Conservation (phyloP, 2,329 filamentous ascomycete species). For the Monilinia vaccinii-corymbosi region DNA sequence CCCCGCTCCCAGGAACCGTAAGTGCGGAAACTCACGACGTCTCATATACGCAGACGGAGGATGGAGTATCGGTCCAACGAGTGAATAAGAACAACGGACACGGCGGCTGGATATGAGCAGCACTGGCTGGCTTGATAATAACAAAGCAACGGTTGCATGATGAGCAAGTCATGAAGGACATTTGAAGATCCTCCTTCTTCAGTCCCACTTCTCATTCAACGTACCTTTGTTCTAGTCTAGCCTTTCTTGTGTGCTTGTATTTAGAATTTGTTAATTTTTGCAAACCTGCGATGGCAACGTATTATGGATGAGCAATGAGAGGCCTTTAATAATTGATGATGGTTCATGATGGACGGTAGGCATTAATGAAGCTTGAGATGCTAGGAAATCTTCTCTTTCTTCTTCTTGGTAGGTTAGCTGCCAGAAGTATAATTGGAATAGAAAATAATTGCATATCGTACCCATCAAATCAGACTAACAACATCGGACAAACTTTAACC, state of each 20-base stretch:
- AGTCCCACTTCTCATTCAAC: not conserved
- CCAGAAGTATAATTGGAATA: not conserved
- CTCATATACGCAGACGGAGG: not conserved
- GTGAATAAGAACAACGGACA: not conserved
- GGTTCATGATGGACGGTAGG: not conserved
- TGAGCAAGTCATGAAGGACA: not conserved
- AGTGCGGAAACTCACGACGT: not conserved
- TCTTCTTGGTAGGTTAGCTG: not conserved
- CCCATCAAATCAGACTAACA: too few relatives aligned
- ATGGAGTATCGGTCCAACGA: not conserved
- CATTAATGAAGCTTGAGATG: not conserved
- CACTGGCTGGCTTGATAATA: not conserved
- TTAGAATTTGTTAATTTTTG: too few relatives aligned
- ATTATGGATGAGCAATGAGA: too few relatives aligned
- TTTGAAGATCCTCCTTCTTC: not conserved
- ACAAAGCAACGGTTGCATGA: not conserved
- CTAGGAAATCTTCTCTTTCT: not conserved
- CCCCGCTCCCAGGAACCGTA: not conserved
- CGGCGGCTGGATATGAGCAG: not conserved
- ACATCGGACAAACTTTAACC: not conserved
- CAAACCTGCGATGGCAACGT: too few relatives aligned
- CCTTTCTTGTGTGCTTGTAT: not conserved
- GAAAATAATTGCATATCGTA: not conserved
- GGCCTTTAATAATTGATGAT: not conserved
- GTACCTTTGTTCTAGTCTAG: too few relatives aligned